Percentiles rank a stretch among this genome's conserved stretches.
Evolutionary conservation across 2,329 filamentous ascomycete species (phyloP).

Genomic region (Endocalyx cinctus): DNA sequence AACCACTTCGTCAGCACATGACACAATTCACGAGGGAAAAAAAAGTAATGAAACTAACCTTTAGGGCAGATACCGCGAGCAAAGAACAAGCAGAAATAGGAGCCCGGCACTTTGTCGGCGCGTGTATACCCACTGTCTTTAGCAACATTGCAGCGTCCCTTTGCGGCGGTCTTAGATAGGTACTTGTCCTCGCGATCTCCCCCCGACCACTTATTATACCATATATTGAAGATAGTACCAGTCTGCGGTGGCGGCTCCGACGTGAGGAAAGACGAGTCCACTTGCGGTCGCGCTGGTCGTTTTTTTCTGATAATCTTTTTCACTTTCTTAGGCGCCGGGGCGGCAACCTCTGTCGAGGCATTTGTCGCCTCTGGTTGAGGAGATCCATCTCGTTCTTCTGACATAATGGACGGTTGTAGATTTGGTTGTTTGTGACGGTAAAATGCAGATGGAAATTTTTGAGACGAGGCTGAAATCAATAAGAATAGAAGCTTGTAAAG

Average conservation of each 20-base stretch:
- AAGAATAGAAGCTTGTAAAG: too few relatives aligned
- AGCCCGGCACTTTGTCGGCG: constrained; percentile 71
- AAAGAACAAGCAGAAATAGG: constrained; percentile 91
- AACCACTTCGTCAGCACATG: too few relatives aligned
- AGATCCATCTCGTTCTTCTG: constrained; percentile 24
- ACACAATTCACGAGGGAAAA: too few relatives aligned
- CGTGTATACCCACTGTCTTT: constrained; percentile 75
- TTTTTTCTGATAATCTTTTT: constrained; percentile 90
- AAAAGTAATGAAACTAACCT: too few relatives aligned
- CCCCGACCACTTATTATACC: constrained; percentile 95
- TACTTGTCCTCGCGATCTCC: constrained; percentile 93
- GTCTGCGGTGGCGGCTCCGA: constrained; percentile 87
- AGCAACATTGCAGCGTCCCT: constrained; percentile 81
- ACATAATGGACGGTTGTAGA: constrained; percentile 16
- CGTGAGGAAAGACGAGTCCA: constrained; percentile 78
- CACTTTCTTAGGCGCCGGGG: constrained; percentile 56
- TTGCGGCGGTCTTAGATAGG: constrained; percentile 74
- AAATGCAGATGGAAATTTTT: constrained; percentile 5
- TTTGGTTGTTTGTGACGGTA: constrained; percentile 1
- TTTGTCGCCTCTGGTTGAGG: constrained; percentile 30
- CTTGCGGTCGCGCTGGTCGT: constrained; percentile 82
- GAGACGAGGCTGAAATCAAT: constrained; percentile 9
- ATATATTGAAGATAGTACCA: constrained; percentile 94
- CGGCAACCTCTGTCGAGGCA: constrained; percentile 37
- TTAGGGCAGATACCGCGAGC: constrained; percentile 78